Evolutionary conservation across 2,329 filamentous ascomycete species (phyloP).

Genomic region (Ascochyta clinopodiicola): DNA sequence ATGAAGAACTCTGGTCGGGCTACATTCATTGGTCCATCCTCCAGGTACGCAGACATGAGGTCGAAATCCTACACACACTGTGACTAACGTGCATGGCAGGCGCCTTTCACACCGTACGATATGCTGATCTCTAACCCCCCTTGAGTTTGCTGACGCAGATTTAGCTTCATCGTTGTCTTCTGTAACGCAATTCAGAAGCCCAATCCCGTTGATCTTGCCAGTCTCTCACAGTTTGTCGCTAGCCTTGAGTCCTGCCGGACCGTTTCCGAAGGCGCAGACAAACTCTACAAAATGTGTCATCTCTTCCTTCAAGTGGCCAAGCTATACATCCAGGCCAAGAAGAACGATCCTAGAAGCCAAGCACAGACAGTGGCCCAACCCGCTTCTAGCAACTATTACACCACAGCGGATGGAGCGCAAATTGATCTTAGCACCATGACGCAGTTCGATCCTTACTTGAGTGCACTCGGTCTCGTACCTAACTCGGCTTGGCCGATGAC

Average conservation of each 20-base stretch:
- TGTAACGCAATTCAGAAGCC: slow-evolving; percentile 61
- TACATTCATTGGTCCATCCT: slow-evolving; percentile 45
- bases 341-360: slow-evolving; percentile 43
- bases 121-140: not conserved
- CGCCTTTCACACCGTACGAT: slow-evolving; percentile 55
- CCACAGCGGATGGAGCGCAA: slow-evolving; percentile 17
- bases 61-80: slow-evolving; percentile 31
- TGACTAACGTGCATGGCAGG: slow-evolving; percentile 40
- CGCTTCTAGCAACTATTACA: slow-evolving; percentile 19
- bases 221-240: slow-evolving; percentile 63
- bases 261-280: slow-evolving; percentile 65
- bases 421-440: slow-evolving; percentile 37
- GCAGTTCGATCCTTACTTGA: slow-evolving; percentile 69
- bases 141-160: not conserved
- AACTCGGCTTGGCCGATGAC: slow-evolving; percentile 36
- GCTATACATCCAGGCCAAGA: slow-evolving; percentile 68
- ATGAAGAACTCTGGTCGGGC: slow-evolving; percentile 44
- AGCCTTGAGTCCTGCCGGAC: slow-evolving; percentile 61
- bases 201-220: slow-evolving; percentile 58
- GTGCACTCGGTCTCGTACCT: slow-evolving; percentile 67
- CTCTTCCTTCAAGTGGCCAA: slow-evolving; percentile 67
- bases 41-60: slow-evolving; percentile 7
- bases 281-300: slow-evolving; percentile 67
- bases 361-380: slow-evolving; percentile 8
- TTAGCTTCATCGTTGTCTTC: slow-evolving; percentile 56